phyloP scores from a whole-genome alignment of 305 asterid genomes.

The Fraxinus velutina region DNA sequence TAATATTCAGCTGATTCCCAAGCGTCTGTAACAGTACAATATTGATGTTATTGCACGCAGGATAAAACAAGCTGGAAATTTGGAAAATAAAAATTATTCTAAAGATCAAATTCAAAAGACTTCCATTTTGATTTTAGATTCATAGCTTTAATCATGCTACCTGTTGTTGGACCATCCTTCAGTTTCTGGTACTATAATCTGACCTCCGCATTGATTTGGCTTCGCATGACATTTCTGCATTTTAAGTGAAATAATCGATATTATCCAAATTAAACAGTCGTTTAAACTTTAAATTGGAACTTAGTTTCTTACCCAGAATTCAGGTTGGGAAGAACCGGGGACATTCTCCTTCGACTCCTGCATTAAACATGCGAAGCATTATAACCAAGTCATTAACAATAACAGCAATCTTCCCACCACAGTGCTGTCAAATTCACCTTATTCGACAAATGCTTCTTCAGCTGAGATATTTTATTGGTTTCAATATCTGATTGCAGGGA shows the following conservation, averaged over 20 bases:
- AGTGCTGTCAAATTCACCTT: constrained; percentile 41
- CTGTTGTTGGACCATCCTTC: constrained; percentile 40
- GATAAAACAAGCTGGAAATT: neutral
- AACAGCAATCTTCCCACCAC: neutral
- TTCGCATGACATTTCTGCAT: constrained; percentile 49
- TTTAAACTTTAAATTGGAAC: neutral
- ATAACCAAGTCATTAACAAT: neutral
- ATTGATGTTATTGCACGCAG: constrained; percentile 6
- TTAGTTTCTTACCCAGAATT: constrained; percentile 42
- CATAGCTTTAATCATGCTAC: constrained; percentile 29
- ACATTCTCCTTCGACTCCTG: constrained; percentile 45
- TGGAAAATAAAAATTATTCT: neutral
- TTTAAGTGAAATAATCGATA: constrained; percentile 2
- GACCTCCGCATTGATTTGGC: constrained; percentile 54
- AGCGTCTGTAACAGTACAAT: constrained; percentile 35
- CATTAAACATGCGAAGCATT: neutral
- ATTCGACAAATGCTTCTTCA: constrained; percentile 28
- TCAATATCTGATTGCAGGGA: constrained; percentile 48
- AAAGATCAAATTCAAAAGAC: neutral
- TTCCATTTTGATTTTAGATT: neutral
- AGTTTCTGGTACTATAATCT: constrained; percentile 35
- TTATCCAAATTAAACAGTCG: neutral
- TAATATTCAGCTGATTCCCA: constrained; percentile 42
- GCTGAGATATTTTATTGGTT: constrained; percentile 21
- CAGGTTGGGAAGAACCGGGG: constrained; percentile 39